Evolutionary conservation across 495 filamentous ascomycete species (phyloP), one percentile per base, ranked within the genome.

Genomic region (Cryomyces minteri): DNA sequence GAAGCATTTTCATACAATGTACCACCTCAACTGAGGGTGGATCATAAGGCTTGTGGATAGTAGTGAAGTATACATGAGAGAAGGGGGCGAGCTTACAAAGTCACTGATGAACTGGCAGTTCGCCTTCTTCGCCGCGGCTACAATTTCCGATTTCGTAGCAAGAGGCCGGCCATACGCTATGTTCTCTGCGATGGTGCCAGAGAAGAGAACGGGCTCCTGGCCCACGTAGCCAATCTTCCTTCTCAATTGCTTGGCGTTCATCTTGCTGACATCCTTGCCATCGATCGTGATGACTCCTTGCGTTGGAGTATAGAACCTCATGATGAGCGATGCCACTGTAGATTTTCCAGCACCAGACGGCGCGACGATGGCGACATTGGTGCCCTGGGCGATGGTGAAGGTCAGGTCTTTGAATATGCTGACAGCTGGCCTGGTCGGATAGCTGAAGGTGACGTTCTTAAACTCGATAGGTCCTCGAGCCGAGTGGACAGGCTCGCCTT

Each of bases 21-120:
- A 25, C 18, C 18, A 2, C 18, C 18, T 25, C 18, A 25, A 25
- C 18, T 9, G 34, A 12, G 12, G 34, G 33, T 37, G 33, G 33
- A 7, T 37, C 6, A n/a, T n/a, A n/a, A n/a, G n/a, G 33, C n/a
- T 37, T n/a, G 6, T 6, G n/a, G 33, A 37, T 47, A 51, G 51
- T 53, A 41, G 51, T 45, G 34, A 36, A 46, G 32, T 8, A 36
- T 11, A 18, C 2, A 28, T n/a, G 29, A 44, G 38, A 29, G 14
- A 25, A 46, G 36, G 44, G 44, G 18, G 38, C 7, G 32, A 29
- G 70, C 72, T 67, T 62, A 76, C 72, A 58, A 96, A 95, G 59
- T 96, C 92, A 55, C 78, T 76, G 62, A 98, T 94, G 58, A 98
- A 98, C 43, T 79, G 74, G 60, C 90, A 96, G 60, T 98, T 98